phyloP scores from a whole-genome alignment of 441 rosid species.

The Breynia disticha region DNA sequence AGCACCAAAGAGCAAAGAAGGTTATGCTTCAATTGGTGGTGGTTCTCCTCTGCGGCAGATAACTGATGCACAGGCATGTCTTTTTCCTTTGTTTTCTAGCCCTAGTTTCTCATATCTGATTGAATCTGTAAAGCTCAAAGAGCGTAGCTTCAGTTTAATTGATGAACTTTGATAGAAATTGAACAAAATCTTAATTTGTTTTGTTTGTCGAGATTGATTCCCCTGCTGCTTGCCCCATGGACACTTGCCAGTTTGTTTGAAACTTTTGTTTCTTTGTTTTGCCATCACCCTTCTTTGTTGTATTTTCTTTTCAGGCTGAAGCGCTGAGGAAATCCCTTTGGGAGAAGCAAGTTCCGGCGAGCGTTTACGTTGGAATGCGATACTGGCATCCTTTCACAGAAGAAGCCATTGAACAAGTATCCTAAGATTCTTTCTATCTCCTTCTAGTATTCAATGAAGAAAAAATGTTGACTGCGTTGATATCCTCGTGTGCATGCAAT shows the following conservation, averaged over 20 bases:
- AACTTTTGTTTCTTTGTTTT: neutral
- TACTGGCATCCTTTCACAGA: conserved; percentile 99
- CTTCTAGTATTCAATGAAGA: no score
- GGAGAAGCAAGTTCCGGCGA: conserved; percentile 75
- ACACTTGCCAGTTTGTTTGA: conserved; percentile 1
- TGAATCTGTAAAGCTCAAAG: no score
- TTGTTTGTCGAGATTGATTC: neutral
- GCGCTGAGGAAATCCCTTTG: conserved; percentile 72
- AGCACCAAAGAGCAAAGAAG: conserved; percentile 97
- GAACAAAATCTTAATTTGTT: no score
- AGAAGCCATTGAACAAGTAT: conserved; percentile 95
- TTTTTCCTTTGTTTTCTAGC: neutral
- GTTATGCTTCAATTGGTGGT: conserved; percentile 95
- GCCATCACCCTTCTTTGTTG: neutral
- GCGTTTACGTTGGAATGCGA: conserved; percentile 96
- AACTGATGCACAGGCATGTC: conserved; percentile 61
- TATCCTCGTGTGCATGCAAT: no score
- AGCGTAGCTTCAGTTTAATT: no score
- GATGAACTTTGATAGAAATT: no score
- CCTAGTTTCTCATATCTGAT: no score
- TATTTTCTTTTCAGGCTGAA: conserved; percentile 55
- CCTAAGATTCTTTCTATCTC: neutral
- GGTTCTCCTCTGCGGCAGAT: conserved; percentile 88
- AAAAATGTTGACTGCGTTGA: no score
- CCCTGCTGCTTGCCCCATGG: neutral